phyloP scores from a whole-genome alignment of 257 asterid genomes.

The Galeopsis tetrahit region DNA sequence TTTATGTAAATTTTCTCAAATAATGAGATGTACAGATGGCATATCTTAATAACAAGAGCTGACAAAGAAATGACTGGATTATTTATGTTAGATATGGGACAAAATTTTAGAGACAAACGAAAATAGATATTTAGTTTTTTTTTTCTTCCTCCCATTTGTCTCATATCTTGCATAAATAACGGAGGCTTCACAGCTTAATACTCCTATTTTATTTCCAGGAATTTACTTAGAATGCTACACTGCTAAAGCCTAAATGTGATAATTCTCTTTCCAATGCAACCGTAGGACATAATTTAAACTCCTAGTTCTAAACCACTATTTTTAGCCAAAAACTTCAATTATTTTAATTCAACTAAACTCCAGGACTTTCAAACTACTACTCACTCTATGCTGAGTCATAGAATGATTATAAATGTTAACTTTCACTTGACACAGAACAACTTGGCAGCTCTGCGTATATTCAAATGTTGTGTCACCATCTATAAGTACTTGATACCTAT shows the following conservation, averaged over 20 bases:
- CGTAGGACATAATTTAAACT: background rate
- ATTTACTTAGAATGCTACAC: background rate
- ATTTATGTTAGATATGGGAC: background rate
- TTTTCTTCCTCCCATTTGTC: no score
- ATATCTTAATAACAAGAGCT: background rate
- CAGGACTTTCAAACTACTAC: background rate
- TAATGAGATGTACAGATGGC: conserved; percentile 6
- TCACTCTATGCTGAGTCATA: conserved; percentile 26
- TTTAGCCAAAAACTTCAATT: background rate
- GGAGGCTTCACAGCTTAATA: background rate
- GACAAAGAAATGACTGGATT: background rate
- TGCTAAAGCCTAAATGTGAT: background rate
- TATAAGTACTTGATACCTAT: conserved; percentile 9
- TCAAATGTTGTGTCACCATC: conserved; percentile 16
- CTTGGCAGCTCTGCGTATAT: conserved; percentile 29
- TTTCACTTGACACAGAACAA: conserved; percentile 7
- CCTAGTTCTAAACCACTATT: background rate
- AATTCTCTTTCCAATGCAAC: background rate
- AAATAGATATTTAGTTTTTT: background rate
- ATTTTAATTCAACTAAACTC: background rate
- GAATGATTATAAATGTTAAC: conserved; percentile 27
- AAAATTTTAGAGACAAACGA: background rate
- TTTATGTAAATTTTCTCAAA: background rate
- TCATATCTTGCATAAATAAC: no score
- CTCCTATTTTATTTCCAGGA: conserved; percentile 2